Base-by-base conservation (phyloP, 1,139 yeast species). In the Saccharomyces hybrid region DNA sequence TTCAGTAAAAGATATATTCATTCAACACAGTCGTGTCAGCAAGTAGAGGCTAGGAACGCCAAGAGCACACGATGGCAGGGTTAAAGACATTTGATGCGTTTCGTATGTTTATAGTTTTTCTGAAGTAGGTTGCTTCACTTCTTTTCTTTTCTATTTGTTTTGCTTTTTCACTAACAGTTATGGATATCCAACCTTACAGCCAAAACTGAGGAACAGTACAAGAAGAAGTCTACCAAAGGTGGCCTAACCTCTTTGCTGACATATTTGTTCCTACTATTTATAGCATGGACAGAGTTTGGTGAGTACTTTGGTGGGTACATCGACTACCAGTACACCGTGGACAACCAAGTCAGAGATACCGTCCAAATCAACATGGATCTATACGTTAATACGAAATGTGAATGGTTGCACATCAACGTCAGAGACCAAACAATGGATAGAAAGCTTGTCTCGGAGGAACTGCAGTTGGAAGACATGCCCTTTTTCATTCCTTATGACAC, bases 281-380 rank as follows among this genome's bases (percentile, higher is more conserved):
- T 91, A 48, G 70, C 88, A 12, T 90, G 96, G 89, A 80, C 88
- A n/a, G 95, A 90, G 68, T 72, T 90, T 49, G 96, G 97, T 7
- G 86, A 88, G 7, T 88, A 78, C 68, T 75, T 91, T 56, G 96
- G 95, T 48, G 98, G 97, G 2, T 80, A 79, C 59, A 81, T 87
- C 16, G 90, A 84, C 63, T 88, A 86, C 61, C 88, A 85, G 63
- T 93, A 88, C 69, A 74, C 78, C 1, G 95, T 93, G 4, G 89
- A 85, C 62, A 80, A 80, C 54, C 72, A 74, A n/a, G 72, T 89
- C 11, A 78, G 80, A 50, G 80, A 81, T 52, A 79, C 79, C 38
- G 77, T 90, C 59, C 78, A 79, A 48, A 78, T 93, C 51, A 91
- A 95, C 66, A 53, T 95, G 56, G 98, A 91, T 67, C 71, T 93